Evolutionary conservation across 2,329 filamentous ascomycete genomes (phyloP), one percentile per base, ranked within the genome.

Genomic region (Cryphonectria carpinicola): DNA sequence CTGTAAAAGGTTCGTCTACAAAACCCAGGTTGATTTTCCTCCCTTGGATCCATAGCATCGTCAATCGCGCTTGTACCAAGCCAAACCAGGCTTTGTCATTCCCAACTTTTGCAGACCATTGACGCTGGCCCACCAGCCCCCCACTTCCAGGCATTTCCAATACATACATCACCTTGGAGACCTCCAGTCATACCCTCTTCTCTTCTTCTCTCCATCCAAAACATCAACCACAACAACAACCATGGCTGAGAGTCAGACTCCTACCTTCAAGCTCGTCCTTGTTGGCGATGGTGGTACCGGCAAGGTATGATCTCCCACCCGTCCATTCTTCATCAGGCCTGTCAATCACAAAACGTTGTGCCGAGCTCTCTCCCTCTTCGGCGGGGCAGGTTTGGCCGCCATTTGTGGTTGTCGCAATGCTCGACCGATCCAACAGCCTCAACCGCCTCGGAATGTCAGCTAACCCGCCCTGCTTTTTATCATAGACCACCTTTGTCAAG

Each of bases 201-300:
- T 46, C 71, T 56, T 28, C 63, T 41, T 65, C 65, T 49, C 66
- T 69, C 43, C 66, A 63, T 65, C 43, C 66, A 68, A 66, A 56
- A 39, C 66, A 66, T 67, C 71, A 78, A 77, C 46, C 46, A 76
- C 74, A 75, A 77, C 76, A 77, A 75, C 79, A 78, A 83, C 79
- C 79, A 97, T 96, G 93, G 89, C 92, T 84, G 79, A 82, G 75
- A 76, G 76, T 74, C 61, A 64, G 61, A 80, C 86, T 76, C 94
- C 95, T 77, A 97, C 94, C 84, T 99, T 99, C 92, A 99, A 99
- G 93, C 93, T 99, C 80, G 96, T 99, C 83, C 94, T 99, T 86
- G 96, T 99, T 81, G 96, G 96, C 84, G 96, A 99, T 83, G 96
- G 96, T 85, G 96, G 96, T 89, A 99, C 96, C 80, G 96, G 96